These are phyloP conservation scores for Thelonectria olida DNA, from an alignment of 2,329 filamentous ascomycete genomes.

Conservation along the genomic window DNA sequence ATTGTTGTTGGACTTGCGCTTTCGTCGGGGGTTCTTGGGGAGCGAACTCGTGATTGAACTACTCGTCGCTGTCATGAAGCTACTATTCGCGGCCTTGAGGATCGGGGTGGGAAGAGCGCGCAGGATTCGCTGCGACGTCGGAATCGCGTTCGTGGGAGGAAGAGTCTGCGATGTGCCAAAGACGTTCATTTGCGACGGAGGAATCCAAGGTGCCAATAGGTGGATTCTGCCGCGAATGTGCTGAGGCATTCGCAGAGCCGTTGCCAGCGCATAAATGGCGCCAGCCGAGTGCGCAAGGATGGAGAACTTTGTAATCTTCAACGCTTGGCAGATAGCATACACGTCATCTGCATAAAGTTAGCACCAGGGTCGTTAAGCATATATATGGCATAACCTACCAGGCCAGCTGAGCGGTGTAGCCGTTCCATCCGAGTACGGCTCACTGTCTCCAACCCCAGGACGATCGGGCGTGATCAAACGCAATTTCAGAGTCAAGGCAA, in stretches of 20 bases:
- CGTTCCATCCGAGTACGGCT: slow-evolving; percentile 81
- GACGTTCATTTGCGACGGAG: slow-evolving; percentile 89
- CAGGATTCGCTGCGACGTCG: slow-evolving; percentile 90
- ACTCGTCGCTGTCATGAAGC: slow-evolving; percentile 92
- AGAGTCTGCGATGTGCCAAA: slow-evolving; percentile 77
- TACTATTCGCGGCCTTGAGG: slow-evolving; percentile 92
- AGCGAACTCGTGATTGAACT: slow-evolving; percentile 83
- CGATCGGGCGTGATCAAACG: slow-evolving; percentile 93
- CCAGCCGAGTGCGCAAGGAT: slow-evolving; percentile 96
- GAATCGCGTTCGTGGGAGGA: slow-evolving; percentile 85
- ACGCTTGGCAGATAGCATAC: slow-evolving; percentile 88
- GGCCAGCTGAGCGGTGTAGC: slow-evolving; percentile 94
- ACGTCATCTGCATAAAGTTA: slow-evolving; percentile 72
- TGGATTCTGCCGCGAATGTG: slow-evolving; percentile 95
- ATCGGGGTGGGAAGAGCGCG: slow-evolving; percentile 90
- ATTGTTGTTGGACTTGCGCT: slow-evolving; percentile 63
- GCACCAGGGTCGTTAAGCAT: slow-evolving; percentile 11
- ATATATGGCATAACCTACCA: slow-evolving; percentile 63
- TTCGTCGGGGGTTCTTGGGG: slow-evolving; percentile 70
- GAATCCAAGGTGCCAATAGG: slow-evolving; percentile 95
- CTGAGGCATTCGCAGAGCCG: slow-evolving; percentile 93
- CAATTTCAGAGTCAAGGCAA: slow-evolving; percentile 87
- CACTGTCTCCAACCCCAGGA: slow-evolving; percentile 92
- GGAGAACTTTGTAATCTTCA: slow-evolving; percentile 96
- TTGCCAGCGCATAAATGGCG: slow-evolving; percentile 96